Conservation (phyloP, 306 rosid species). For the Cucumis sativus region Cucumber_9930_V3 NC_026655.2:2518501-2519000, state of each 20-base stretch:
- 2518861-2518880: too few species aligned
- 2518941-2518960: too few species aligned
- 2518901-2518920: too few species aligned
- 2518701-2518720: neutral
- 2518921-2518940: too few species aligned
- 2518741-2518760: too few species aligned
- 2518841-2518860: neutral
- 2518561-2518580: neutral
- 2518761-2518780: neutral
- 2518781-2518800: neutral
- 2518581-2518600: neutral
- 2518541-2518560: neutral
- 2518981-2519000: too few species aligned
- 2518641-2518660: slow-evolving; percentile 1
- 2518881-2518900: neutral
- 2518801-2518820: neutral
- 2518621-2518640: neutral
- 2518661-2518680: slow-evolving; percentile 1
- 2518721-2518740: neutral
- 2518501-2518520: too few species aligned
- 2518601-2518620: neutral
- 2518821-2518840: neutral
- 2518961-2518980: too few species aligned
- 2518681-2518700: neutral
- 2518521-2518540: too few species aligned